Conservation (phyloP, 805 yeast genomes). For the Starmerella bombicola region DNA sequence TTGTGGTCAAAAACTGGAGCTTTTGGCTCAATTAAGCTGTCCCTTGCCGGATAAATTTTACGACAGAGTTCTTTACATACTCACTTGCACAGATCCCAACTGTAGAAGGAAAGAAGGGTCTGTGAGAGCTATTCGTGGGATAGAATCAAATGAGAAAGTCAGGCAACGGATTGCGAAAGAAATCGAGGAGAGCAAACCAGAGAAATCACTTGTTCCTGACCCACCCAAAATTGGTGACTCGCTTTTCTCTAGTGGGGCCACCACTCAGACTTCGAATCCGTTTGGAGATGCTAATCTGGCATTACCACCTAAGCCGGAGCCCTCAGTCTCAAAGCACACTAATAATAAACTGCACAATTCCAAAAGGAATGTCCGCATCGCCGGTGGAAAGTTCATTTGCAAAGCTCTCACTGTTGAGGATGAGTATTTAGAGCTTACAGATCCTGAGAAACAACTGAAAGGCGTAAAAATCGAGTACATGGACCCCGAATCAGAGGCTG, state of each 20-base stretch:
- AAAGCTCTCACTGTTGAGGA: constrained; percentile 57
- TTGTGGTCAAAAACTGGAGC: constrained; percentile 50
- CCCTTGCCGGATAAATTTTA: constrained; percentile 51
- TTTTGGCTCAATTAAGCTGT: constrained; percentile 68
- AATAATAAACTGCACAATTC: constrained; percentile 5
- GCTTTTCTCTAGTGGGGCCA: constrained; percentile 7
- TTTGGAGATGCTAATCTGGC: background rate
- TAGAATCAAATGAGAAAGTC: constrained; percentile 43
- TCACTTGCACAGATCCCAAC: constrained; percentile 49
- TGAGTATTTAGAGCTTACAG: constrained; percentile 44
- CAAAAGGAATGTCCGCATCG: constrained; percentile 8
- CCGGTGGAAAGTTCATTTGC: constrained; percentile 48
- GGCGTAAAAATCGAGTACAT: constrained; percentile 35
- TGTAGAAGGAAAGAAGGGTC: constrained; percentile 65
- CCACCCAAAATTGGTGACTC: constrained; percentile 17
- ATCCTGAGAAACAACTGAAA: constrained; percentile 28
- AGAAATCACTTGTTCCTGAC: constrained; percentile 26
- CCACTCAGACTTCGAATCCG: background rate
- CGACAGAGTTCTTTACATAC: constrained; percentile 69
- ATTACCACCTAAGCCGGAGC: background rate
- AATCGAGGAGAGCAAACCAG: constrained; percentile 35
- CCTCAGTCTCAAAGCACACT: background rate
- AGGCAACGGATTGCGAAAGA: constrained; percentile 29
- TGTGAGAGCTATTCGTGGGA: constrained; percentile 64
- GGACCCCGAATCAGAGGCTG: constrained; percentile 32